Percentiles rank a stretch among this genome's conserved stretches.
Evolutionary conservation across 192 early-diverging fungal genomes (phyloP).

Genomic region (Paraglomus occultum): DNA sequence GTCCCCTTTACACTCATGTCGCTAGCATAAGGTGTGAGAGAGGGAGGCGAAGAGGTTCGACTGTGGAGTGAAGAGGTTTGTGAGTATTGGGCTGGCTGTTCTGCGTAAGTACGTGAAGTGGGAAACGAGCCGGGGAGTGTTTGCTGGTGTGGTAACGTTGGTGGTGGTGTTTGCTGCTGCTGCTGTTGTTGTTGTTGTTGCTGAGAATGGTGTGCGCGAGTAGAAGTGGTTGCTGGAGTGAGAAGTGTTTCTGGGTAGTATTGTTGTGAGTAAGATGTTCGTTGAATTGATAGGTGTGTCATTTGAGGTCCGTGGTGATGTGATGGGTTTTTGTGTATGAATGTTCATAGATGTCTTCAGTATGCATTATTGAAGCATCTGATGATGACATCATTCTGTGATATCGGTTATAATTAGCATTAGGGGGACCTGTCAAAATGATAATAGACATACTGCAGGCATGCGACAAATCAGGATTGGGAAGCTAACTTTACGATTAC

Average conservation of each 20-base stretch:
- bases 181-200: neutral
- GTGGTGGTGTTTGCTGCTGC: neutral
- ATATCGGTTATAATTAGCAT: no score
- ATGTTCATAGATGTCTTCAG: no score
- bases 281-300: slow-evolving; percentile 10
- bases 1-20: neutral
- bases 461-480: no score
- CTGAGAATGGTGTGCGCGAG: neutral
- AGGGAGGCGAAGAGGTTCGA: slow-evolving; percentile 9
- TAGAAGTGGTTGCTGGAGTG: neutral
- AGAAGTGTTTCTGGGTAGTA: slow-evolving; percentile 7
- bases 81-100: neutral
- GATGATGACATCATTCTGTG: no score
- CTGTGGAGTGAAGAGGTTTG: neutral
- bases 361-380: no score
- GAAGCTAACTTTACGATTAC: no score
- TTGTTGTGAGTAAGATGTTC: neutral
- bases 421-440: no score
- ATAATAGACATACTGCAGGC: no score
- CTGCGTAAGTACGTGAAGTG: neutral
- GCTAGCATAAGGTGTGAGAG: slow-evolving; percentile 8
- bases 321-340: no score
- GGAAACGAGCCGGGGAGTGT: neutral
- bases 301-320: neutral
- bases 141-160: slow-evolving; percentile 13